phyloP scores from a whole-genome alignment of 192 early-diverging fungal genomes.

The Thamnidium elegans region DNA sequence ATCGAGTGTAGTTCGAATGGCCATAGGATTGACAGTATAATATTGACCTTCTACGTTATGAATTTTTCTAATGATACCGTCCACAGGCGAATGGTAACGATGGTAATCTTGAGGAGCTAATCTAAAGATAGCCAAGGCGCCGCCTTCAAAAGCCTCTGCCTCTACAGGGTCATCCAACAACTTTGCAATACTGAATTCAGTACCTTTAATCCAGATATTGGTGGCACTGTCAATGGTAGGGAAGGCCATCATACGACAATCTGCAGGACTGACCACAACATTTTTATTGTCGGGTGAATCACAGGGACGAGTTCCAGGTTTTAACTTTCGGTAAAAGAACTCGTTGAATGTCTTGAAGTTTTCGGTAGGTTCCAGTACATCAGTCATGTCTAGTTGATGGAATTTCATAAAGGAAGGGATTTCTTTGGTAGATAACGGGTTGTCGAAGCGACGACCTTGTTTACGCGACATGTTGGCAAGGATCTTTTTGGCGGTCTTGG shows the following conservation, averaged over 20 bases:
- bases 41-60: constrained; percentile 61
- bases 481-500: constrained; percentile 43
- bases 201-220: constrained; percentile 80
- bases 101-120: constrained; percentile 88
- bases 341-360: constrained; percentile 78
- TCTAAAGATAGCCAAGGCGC: constrained; percentile 66
- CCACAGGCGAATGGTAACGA: constrained; percentile 69
- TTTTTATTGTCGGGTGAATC: constrained; percentile 42
- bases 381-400: constrained; percentile 62
- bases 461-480: constrained; percentile 52
- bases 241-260: constrained; percentile 71
- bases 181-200: constrained; percentile 58
- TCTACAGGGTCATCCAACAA: constrained; percentile 52
- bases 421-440: constrained; percentile 55
- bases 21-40: constrained; percentile 86
- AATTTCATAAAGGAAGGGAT: constrained; percentile 73
- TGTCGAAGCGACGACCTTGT: constrained; percentile 73
- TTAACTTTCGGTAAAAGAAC: constrained; percentile 83
- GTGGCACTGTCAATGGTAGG: constrained; percentile 61
- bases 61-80: constrained; percentile 56
- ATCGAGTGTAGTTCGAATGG: constrained; percentile 65
- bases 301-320: constrained; percentile 54
- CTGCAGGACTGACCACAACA: constrained; percentile 70
- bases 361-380: constrained; percentile 66
- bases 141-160: constrained; percentile 57